Conservation (phyloP, 768 basidiomycete genomes). For the Phanerochaete sordida region DNA sequence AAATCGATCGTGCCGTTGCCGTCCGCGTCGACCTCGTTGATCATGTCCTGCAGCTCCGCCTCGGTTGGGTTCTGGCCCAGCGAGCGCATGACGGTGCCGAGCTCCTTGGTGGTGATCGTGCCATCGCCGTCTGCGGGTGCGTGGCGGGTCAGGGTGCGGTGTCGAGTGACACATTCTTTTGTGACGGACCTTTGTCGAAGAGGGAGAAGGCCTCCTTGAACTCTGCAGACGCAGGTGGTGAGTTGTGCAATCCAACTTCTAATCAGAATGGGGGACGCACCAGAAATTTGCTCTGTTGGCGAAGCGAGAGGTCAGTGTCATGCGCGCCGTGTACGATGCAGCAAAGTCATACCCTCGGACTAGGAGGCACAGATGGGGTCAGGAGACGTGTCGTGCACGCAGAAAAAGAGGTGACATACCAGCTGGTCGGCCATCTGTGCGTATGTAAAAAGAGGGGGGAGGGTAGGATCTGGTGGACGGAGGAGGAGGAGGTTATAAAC, state of each 20-base stretch:
- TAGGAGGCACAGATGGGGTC: conserved; percentile 1
- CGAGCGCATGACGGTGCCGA: conserved; percentile 92
- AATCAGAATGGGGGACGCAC: conserved; percentile 38
- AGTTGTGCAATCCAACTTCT: background rate
- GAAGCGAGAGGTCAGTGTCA: conserved; percentile 11
- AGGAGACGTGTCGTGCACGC: background rate
- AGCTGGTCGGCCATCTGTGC: conserved; percentile 50
- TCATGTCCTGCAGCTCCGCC: conserved; percentile 91
- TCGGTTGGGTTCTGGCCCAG: conserved; percentile 92
- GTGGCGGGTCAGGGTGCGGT: conserved; percentile 1
- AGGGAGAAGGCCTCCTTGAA: conserved; percentile 99
- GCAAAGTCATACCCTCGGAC: conserved; percentile 24
- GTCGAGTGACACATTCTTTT: background rate
- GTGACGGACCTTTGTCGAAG: conserved; percentile 83
- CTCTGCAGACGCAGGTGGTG: conserved; percentile 44
- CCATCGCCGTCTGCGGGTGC: conserved; percentile 76
- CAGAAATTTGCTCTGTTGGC: conserved; percentile 81
- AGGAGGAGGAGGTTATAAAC: conserved; percentile 11
- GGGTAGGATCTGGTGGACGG: background rate
- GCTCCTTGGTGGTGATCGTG: conserved; percentile 87
- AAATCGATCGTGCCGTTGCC: conserved; percentile 87
- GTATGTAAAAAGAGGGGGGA: conserved; percentile 6
- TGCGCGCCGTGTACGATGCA: conserved; percentile 12
- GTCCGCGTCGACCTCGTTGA: conserved; percentile 91
- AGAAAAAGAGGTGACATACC: conserved; percentile 30